Evolutionary conservation across 192 early-diverging fungal species (phyloP).

Genomic region (Linnemannia zychae): DNA sequence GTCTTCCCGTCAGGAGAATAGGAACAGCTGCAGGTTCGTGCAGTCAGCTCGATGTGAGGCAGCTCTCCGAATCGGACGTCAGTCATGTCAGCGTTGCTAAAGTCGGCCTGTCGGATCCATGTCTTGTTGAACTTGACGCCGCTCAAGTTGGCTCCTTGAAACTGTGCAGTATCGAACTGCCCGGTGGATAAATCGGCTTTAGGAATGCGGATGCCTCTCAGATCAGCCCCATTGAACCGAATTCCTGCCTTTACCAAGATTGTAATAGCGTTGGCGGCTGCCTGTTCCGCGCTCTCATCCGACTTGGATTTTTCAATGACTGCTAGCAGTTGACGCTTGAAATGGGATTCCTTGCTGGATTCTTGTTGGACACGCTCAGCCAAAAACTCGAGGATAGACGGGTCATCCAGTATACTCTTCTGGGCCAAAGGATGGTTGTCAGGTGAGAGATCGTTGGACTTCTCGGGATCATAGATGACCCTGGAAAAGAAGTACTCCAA

Average conservation of each 20-base stretch:
- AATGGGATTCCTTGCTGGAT: not conserved
- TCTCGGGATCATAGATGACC: not conserved
- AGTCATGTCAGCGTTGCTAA: not conserved
- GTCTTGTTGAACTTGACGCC: not conserved
- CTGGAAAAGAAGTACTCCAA: not conserved
- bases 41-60: not conserved
- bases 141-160: constrained; percentile 13
- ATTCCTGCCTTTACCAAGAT: constrained; percentile 16
- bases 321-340: not conserved
- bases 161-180: constrained; percentile 6
- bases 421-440: not conserved
- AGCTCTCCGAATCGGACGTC: constrained; percentile 10
- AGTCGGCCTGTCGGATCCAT: constrained; percentile 18
- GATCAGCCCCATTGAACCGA: constrained; percentile 2
- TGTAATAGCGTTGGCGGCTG: constrained; percentile 12
- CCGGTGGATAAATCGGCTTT: not conserved
- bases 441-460: not conserved
- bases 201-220: constrained; percentile 10
- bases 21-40: not conserved
- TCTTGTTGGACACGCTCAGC: constrained; percentile 14
- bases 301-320: constrained; percentile 10
- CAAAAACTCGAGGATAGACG: constrained; percentile 1
- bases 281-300: not conserved
- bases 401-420: not conserved
- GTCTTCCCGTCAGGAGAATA: constrained; percentile 9